A percentile compares a stretch with the other conserved stretches of the same genome.
phyloP scores from a whole-genome alignment of 768 basidiomycete species.

The Cystobasidium tubakii region DNA sequence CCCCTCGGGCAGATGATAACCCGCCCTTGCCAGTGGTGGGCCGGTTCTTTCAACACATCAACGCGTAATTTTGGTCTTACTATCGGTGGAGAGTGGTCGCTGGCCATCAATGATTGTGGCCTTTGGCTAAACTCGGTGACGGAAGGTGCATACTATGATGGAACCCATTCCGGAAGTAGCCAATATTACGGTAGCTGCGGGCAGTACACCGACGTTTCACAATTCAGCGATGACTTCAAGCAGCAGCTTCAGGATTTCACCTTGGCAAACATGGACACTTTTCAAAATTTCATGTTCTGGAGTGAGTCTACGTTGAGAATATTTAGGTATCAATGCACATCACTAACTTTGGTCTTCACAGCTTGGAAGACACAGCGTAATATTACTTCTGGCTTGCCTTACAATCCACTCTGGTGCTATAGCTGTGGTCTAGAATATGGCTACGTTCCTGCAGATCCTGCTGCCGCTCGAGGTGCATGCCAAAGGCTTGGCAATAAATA shows the following conservation, averaged over 20 bases:
- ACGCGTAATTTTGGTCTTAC: slow-evolving; percentile 58
- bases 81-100: slow-evolving; percentile 45
- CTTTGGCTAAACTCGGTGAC: slow-evolving; percentile 49
- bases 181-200: slow-evolving; percentile 15
- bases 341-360: neutral
- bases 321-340: neutral
- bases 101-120: slow-evolving; percentile 68
- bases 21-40: slow-evolving; percentile 38
- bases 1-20: slow-evolving; percentile 16
- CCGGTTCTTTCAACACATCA: slow-evolving; percentile 59
- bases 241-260: slow-evolving; percentile 25
- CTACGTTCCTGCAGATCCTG: slow-evolving; percentile 32
- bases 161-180: neutral
- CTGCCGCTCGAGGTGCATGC: slow-evolving; percentile 21
- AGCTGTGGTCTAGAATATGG: slow-evolving; percentile 26
- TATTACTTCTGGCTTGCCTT: neutral
- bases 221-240: slow-evolving; percentile 33
- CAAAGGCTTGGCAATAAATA: neutral
- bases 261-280: slow-evolving; percentile 28
- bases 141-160: slow-evolving; percentile 34
- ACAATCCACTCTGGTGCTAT: slow-evolving; percentile 37
- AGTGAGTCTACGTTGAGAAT: neutral
- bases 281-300: slow-evolving; percentile 35
- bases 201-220: slow-evolving; percentile 10
- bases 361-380: slow-evolving; percentile 36